Conservation (phyloP, 148 eudicot species). For the Diospyros kaki region DNA sequence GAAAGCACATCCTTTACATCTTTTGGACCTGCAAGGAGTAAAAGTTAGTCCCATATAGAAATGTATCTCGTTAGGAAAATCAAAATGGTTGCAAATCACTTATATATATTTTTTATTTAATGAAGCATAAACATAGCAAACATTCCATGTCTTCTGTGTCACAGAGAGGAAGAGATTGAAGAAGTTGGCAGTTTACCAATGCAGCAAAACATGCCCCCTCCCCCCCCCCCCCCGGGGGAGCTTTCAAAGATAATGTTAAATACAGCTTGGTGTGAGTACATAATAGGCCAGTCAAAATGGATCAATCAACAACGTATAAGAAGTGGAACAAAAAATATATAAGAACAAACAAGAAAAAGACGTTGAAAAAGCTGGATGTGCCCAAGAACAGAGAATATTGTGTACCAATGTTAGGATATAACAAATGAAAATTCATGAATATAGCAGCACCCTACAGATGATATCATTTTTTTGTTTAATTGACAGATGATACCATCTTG, state of each 20-base stretch:
- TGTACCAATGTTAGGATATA: background rate
- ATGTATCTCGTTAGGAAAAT: background rate
- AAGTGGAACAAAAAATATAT: background rate
- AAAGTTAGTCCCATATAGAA: background rate
- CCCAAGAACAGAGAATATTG: no score
- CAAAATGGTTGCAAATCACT: background rate
- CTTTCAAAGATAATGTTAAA: background rate
- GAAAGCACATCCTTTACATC: conserved; percentile 76
- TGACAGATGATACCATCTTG: no score
- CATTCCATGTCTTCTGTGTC: no score
- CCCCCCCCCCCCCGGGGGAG: background rate
- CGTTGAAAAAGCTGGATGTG: background rate
- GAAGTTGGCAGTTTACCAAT: background rate
- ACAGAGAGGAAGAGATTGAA: no score
- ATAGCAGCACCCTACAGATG: background rate
- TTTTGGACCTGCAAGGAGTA: conserved; percentile 59
- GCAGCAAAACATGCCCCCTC: background rate
- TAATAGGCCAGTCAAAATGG: background rate
- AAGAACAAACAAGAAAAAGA: background rate
- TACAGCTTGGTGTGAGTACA: background rate
- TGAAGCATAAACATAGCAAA: background rate
- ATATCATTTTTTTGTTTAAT: background rate
- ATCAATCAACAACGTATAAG: background rate
- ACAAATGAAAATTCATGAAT: background rate
- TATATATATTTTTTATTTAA: conserved; percentile 6